Base-by-base conservation (phyloP, 2,329 filamentous ascomycete species). In the Trichoderma cornu-damae region DNA sequence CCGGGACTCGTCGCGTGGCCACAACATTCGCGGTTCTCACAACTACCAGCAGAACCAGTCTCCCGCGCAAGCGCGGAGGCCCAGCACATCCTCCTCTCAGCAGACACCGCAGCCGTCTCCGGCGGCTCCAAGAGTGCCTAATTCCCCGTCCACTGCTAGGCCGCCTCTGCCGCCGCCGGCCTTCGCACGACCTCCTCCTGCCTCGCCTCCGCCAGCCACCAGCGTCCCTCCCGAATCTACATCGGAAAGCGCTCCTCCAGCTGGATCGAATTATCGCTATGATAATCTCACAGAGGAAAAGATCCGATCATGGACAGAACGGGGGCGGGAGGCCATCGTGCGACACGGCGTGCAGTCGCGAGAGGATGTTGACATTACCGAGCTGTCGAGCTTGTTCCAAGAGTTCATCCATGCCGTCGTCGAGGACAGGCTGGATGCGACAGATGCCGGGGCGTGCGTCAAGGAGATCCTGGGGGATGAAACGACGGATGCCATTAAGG, bases 341-440 rank as follows among this genome's bases (percentile, higher is more conserved):
- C 79, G 84, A 20, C 79, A 83, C 64, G 88, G 86, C 22, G 70
- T 80, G 42, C 78, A 85, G 63, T 85, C 87, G 47, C 82, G 84
- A 64, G 75, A 82, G 34, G 81, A 87, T 62, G 83, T 88, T 63
- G 86, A 95, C 66, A 75, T 82, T 6, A 77, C 86, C 44, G 82
- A 84, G 58, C 75, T 96, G 35, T 85, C 86, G 28, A 81, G 81
- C 12, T 76, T 96, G 20, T 90, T 92, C 64, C 90, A 96, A 73
- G 94, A 99, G 70, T 81, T 96, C 35, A 82, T 94, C 34, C 85
- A 87, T 60, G 85, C 89, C 32, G 85, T 87, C 16, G 73, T 95
- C 11, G 86, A 90, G 66, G 81, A 79, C 40, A 82, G 85, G 48
- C 72, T 96, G 44, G 77, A 81, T 37, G 78, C 89, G 2, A 69